Base-by-base conservation (phyloP, 2,329 filamentous ascomycete genomes). In the Cytospora mali region DNA sequence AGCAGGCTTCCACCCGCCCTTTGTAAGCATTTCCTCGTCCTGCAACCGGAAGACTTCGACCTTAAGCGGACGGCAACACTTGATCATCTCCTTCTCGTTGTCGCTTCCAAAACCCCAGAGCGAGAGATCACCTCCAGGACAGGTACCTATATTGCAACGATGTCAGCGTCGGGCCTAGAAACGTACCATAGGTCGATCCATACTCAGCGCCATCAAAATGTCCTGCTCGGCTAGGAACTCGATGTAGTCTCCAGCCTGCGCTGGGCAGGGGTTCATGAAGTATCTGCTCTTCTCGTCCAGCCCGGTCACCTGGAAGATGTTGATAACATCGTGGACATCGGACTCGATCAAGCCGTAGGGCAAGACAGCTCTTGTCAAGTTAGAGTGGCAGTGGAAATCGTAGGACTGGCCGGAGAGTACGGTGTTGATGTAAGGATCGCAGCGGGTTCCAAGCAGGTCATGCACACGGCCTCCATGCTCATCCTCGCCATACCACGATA, bases 351-450 rank as follows among this genome's bases (percentile, higher is more conserved):
- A 73, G 0, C 90, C 90, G 65, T 81, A 87, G 0, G 88, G 87
- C 1, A 88, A 66, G 2, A 95, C 84, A 0, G 92, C 89, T 4
- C 92, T 84, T 1, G 85, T 86, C 13, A 96, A 82, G 73, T 96
- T 96, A 1, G 88, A 92, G 71, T 94, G 91, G 74, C 92, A 96
- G 73, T 95, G 91, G 74, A 85, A 94, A 73, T 95, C 88, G 72
- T 92, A 95, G 33, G 81, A 80, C 55, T 84, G 81, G n/a, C 86
- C 87, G 4, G 83, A 85, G 58, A 96, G 84, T 66, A 95, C 82
- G 42, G 84, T 80, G 73, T 91, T 92, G 72, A 95, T 88, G 72
- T 95, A 96, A 1, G 91, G 91, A 75, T 95, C 92, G 75, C 92
- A 96, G 50, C 92, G 80, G 28, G 91, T 96, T 39, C 91, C 92